Base-by-base conservation (phyloP, 129 eudicot species). In the Apium graveolens region DNA sequence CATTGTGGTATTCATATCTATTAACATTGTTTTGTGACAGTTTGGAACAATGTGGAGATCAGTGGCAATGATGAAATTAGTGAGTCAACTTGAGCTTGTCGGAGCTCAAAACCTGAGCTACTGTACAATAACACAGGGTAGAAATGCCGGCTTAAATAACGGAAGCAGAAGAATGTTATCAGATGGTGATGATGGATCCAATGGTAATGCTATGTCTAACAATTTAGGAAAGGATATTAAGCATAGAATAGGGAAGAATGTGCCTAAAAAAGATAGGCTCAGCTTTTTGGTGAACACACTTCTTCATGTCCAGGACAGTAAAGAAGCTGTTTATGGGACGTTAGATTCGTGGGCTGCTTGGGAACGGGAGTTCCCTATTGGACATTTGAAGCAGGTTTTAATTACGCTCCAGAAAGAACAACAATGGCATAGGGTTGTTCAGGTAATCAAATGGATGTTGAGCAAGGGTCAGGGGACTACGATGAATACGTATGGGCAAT, bases 391-490 rank as follows among this genome's bases (percentile, higher is more conserved):
- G 79, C 82, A 79, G 13, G 92, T 89, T 0, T 17, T 95, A 62
- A 74, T 86, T 53, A 14, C 74, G 17, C 97, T 95, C 9, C 96
- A 95, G 83, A 90, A 80, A 80, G 85, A 82, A 45, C 88, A 88
- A 69, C 84, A 95, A 80, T 95, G 94, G 98, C 97, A 87, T 80
- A 86, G 87, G 80, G 78, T 86, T 70, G 73, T 95, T 38, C 98
- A 95, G 80, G 98, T 95, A 24, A 90, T 90, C 26, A 95, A 95
- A 77, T 95, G 98, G 97, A 88, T 91, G 94, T 78, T 95, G 78
- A 91, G 98, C 79, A 95, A 95, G 81, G 98, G 98, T 39, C 96
- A 91, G 78, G 94, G 94, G 49, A 87, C 80, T 21, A 95, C 98
- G 17, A 70, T 84, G 80, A 90, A 89, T 44, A 95, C 98, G 42